Evolutionary conservation across 1,284 basidiomycete species (phyloP).

Genomic region (Wallemia ichthyophaga): DNA sequence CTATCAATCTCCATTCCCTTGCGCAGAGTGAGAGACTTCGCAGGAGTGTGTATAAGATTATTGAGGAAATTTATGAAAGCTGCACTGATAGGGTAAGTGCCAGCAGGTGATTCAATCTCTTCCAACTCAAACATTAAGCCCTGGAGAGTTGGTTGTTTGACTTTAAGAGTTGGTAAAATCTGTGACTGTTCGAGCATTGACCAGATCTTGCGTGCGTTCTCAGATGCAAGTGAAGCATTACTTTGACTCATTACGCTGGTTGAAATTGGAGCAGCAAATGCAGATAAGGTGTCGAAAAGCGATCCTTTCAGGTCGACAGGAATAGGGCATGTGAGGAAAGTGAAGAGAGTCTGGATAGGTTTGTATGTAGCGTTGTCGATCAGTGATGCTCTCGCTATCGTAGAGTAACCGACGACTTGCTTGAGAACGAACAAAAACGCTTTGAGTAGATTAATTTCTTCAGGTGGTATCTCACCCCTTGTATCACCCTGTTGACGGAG

Average conservation of each 20-base stretch:
- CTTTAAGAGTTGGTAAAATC: slow-evolving; percentile 19
- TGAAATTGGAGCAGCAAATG: slow-evolving; percentile 36
- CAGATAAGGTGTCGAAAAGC: slow-evolving; percentile 48
- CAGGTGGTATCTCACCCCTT: slow-evolving; percentile 27
- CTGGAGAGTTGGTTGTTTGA: slow-evolving; percentile 13
- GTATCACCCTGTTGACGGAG: slow-evolving; percentile 11
- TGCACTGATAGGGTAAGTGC: slow-evolving; percentile 55
- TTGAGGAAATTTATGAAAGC: slow-evolving; percentile 59
- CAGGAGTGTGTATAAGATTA: slow-evolving; percentile 37
- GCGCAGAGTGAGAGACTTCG: slow-evolving; percentile 29
- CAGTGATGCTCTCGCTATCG: slow-evolving; percentile 46
- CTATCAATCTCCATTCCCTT: slow-evolving; percentile 25
- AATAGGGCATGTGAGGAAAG: slow-evolving; percentile 44
- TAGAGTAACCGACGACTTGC: slow-evolving; percentile 44
- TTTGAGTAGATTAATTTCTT: slow-evolving; percentile 46
- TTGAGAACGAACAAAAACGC: slow-evolving; percentile 53
- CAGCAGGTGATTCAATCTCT: slow-evolving; percentile 46
- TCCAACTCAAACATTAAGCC: slow-evolving; percentile 55
- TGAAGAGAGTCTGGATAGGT: slow-evolving; percentile 45
- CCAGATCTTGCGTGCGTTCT: slow-evolving; percentile 58
- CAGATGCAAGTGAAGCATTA: slow-evolving; percentile 35
- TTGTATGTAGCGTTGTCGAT: slow-evolving; percentile 34
- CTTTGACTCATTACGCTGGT: slow-evolving; percentile 14
- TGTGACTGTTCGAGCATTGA: slow-evolving; percentile 48
- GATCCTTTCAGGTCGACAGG: slow-evolving; percentile 76